Evolutionary conservation across 495 filamentous ascomycete species (phyloP), one percentile per base, ranked within the genome.

Genomic region (Penicillium goetzii): DNA sequence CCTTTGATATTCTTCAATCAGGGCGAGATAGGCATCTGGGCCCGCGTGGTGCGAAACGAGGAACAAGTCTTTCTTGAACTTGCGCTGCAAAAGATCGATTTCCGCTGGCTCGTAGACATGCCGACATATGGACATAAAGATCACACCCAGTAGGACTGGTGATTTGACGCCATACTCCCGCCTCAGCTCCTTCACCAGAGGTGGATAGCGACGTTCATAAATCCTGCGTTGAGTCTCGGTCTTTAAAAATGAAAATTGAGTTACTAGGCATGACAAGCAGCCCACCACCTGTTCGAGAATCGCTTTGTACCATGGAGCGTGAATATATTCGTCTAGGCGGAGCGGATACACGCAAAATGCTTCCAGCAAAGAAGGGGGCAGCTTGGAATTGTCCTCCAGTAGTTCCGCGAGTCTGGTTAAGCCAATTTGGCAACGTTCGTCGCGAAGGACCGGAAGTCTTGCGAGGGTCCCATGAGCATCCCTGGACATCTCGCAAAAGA

Each of bases 141-240:
- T 73, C 43, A 89, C 84, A 2, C 62, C 71, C 65, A 89, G 84
- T 12, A 92, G 62, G 3, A 81, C 75, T 0, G 82, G 76, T 0
- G 89, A 91, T 12, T 69, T 72, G 23, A 89, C 26, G 15, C 32
- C 21, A 57, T 57, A 57, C 19, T 57, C 12, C 26, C 19, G 23
- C 11, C 32, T 25, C 25, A 92, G 72, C 69, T 92, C 90, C 45
- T 81, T 79, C 36, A 88, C 80, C 8, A 90, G 70, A 11, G 85
- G 84, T 23, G 89, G 89, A 68, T 83, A 88, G 68, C 70, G 69
- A 56, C 55, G 70, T 12, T 10, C 63, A 56, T 65, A 86, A 28
- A 75, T 23, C 60, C 45, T 15, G 68, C 65, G 54, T 83, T 73
- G 1, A 25, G 3, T 7, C 15, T 26, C 75, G 76, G 81, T 5